Percentiles rank a stretch among this genome's conserved stretches.
These are phyloP conservation scores for Ascochyta rabiei DNA, from an alignment of 2,329 filamentous ascomycete genomes.

Conservation along the genomic window DNA sequence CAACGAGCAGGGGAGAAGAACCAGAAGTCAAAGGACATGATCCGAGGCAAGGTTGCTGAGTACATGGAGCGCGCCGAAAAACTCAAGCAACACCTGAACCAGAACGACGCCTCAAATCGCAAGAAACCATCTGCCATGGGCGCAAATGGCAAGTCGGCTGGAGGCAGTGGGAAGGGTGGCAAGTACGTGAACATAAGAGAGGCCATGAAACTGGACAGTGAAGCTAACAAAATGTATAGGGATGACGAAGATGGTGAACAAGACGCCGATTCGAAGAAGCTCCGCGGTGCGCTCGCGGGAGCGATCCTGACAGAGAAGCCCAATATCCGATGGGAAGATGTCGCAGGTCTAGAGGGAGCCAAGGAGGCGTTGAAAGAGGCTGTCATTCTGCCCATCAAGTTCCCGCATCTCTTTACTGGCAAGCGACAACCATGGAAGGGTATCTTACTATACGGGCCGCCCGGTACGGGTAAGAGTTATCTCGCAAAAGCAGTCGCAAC, in stretches of 20 bases:
- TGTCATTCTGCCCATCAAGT: constrained; percentile 96
- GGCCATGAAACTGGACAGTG: neutral
- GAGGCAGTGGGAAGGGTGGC: constrained; percentile 64
- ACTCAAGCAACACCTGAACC: constrained; percentile 86
- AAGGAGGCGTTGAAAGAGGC: constrained; percentile 98
- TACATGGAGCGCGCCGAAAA: constrained; percentile 99
- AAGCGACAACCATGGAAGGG: constrained; percentile 99
- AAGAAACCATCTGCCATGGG: constrained; percentile 76
- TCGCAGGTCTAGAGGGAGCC: constrained; percentile 89
- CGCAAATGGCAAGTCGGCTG: constrained; percentile 70
- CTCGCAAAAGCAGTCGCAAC: constrained; percentile 97
- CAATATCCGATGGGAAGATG: constrained; percentile 97
- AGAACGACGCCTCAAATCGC: constrained; percentile 69
- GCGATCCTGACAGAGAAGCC: constrained; percentile 95
- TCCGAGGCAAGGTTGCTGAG: constrained; percentile 89
- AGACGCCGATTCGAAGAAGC: constrained; percentile 94
- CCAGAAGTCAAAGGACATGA: constrained; percentile 94
- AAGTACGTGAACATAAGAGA: constrained; percentile 49
- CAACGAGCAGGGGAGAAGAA: constrained; percentile 80
- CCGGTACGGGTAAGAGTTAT: constrained; percentile 97
- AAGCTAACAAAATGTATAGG: constrained; percentile 38
- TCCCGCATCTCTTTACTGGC: constrained; percentile 92
- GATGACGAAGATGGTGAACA: constrained; percentile 63
- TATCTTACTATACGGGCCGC: constrained; percentile 92
- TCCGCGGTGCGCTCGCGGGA: constrained; percentile 86